A percentile compares a stretch with the other conserved stretches of the same genome.
These are phyloP conservation scores for Cladosporium sp. DNA, from an alignment of 2,329 filamentous ascomycete species.

Conservation along the genomic window DNA sequence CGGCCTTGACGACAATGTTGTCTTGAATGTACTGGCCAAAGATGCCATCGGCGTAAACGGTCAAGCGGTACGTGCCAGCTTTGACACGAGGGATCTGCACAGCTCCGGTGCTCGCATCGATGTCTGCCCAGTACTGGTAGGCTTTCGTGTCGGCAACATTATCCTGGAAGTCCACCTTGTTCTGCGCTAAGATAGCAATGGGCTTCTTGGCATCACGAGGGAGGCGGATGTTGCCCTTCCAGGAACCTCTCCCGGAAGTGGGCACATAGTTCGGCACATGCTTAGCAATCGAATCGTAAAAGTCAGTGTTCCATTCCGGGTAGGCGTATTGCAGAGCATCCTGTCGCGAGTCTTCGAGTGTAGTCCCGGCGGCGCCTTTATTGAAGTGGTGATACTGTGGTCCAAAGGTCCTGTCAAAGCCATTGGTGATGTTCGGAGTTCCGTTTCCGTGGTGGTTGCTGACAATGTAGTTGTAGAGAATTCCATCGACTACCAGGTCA, in stretches of 20 bases:
- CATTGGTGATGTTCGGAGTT: slow-evolving; percentile 63
- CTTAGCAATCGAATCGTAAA: slow-evolving; percentile 64
- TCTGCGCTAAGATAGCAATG: slow-evolving; percentile 57
- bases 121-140: slow-evolving; percentile 64
- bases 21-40: slow-evolving; percentile 63
- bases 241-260: slow-evolving; percentile 52
- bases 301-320: slow-evolving; percentile 57
- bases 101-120: slow-evolving; percentile 46
- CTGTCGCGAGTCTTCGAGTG: slow-evolving; percentile 50
- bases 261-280: slow-evolving; percentile 61
- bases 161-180: slow-evolving; percentile 58
- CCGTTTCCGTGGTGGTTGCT: slow-evolving; percentile 65
- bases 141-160: slow-evolving; percentile 57
- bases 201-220: slow-evolving; percentile 54
- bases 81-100: slow-evolving; percentile 57
- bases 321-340: slow-evolving; percentile 57
- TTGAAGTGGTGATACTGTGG: slow-evolving; percentile 67
- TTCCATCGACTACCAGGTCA: slow-evolving; percentile 64
- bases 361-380: slow-evolving; percentile 49
- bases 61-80: slow-evolving; percentile 61
- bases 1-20: slow-evolving; percentile 46
- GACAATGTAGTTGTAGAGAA: slow-evolving; percentile 65
- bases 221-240: slow-evolving; percentile 53
- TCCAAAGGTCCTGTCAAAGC: slow-evolving; percentile 66
- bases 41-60: slow-evolving; percentile 62